Evolutionary conservation across 352 stramenopile genomes (phyloP), one percentile per base, ranked within the genome.

Genomic region (Globisporangium abappressorium): DNA sequence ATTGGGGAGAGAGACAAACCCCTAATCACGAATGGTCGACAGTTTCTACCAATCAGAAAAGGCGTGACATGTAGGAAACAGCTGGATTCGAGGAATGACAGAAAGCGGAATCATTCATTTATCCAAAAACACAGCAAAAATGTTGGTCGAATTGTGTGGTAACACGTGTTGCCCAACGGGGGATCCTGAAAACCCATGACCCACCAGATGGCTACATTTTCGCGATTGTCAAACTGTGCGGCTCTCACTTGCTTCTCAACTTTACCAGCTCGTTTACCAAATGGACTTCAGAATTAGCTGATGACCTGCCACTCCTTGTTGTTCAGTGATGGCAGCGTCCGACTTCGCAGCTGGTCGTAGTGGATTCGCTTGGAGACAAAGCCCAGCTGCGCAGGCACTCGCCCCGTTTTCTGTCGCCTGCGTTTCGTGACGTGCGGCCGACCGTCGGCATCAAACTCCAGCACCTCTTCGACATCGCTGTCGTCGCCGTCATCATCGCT

Each of bases 271-370:
- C 24, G n/a, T 12, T 15, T 34, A 33, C 5, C 18, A 20, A n/a
- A n/a, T 33, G 28, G 28, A 33, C 41, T 34, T n/a, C 51, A 15
- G 14, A 51, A 30, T 84, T 49, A 83, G 38, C 62, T 76, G 22
- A 76, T 83, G 65, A 90, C 74, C 47, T 87, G 70, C 81, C 81
- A 90, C 62, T 90, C 79, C 70, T 81, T 77, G 65, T 76, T 71
- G 64, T 85, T 88, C 7, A 90, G 74, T 30, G 74, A 77, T 20
- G 77, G 77, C 24, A 87, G 67, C 65, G 77, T 83, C 47, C 78
- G 71, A 56, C 73, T 85, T n/a, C 78, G 79, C 33, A 87, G 66
- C 20, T 77, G 71, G 51, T 87, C 78, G 67, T 90, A 87, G 63
- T 87, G 81, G 11, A 90, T 60, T 0, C 77, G 79, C 61, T 87